Evolutionary conservation across 1,284 basidiomycete genomes (phyloP).

Genomic region (Cystobasidiaceae sp.): DNA sequence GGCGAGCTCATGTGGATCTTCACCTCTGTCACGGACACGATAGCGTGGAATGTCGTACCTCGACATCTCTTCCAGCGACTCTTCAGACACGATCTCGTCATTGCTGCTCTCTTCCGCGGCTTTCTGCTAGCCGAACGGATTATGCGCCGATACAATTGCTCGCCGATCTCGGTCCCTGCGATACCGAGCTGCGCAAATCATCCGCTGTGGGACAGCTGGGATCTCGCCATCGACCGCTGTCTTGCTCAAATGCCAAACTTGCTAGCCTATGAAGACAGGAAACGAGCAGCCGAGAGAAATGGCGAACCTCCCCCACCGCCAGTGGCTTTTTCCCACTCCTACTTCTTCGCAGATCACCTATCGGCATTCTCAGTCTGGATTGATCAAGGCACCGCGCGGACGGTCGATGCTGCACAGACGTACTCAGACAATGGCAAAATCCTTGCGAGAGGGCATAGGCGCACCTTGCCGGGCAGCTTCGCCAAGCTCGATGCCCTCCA

Average conservation of each 20-base stretch:
- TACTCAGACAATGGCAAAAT: constrained; percentile 14
- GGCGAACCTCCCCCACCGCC: constrained; percentile 47
- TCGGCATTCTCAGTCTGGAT: constrained; percentile 99
- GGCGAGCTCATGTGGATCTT: constrained; percentile 99
- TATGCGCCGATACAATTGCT: constrained; percentile 98
- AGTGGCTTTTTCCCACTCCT: constrained; percentile 70
- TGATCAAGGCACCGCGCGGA: constrained; percentile 60
- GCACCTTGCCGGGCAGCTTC: constrained; percentile 3
- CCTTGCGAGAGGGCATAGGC: constrained; percentile 2
- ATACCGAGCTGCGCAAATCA: constrained; percentile 94
- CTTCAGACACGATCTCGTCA: constrained; percentile 91
- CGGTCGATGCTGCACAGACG: constrained; percentile 12
- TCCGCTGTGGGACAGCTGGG: constrained; percentile 94
- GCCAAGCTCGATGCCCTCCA: constrained; percentile 1
- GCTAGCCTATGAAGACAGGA: constrained; percentile 61
- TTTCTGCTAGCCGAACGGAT: constrained; percentile 95
- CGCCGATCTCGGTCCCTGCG: constrained; percentile 85
- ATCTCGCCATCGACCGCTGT: constrained; percentile 93
- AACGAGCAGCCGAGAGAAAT: constrained; percentile 43
- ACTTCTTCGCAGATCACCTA: constrained; percentile 93
- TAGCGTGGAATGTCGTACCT: constrained; percentile 96
- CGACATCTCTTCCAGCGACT: constrained; percentile 87
- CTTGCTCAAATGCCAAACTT: constrained; percentile 85
- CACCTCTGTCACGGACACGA: constrained; percentile 96
- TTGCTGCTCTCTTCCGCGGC: constrained; percentile 93